A percentile compares a stretch with the other conserved stretches of the same genome.
Evolutionary conservation across 148 eudicot genomes (phyloP).

Genomic region (Gaultheria prostrata): DNA sequence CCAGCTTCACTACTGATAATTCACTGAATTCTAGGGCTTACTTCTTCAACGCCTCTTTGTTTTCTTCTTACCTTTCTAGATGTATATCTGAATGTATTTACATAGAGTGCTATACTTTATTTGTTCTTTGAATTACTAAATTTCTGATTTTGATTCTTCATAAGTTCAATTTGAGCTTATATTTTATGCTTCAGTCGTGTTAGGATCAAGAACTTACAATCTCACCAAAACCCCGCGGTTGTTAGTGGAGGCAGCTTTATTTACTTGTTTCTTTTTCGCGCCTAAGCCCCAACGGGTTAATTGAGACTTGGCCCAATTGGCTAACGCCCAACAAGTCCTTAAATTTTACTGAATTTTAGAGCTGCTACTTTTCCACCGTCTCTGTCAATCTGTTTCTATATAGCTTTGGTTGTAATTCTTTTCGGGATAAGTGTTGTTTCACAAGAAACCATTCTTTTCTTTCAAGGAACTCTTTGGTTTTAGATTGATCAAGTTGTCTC

Average conservation of each 20-base stretch:
- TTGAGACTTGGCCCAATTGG: no score
- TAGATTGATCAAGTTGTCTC: background rate
- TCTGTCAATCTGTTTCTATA: background rate
- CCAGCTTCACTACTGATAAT: background rate
- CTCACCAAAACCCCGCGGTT: no score
- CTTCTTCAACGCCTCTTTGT: background rate
- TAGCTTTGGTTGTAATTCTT: background rate
- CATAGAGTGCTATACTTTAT: background rate
- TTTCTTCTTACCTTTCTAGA: slow-evolving; percentile 1
- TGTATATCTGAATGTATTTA: background rate
- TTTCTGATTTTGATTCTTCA: background rate
- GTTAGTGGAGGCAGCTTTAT: no score
- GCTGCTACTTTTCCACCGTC: background rate
- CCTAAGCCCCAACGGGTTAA: no score
- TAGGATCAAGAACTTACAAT: no score
- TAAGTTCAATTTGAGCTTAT: background rate
- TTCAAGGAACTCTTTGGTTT: slow-evolving; percentile 13
- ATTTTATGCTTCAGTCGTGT: background rate
- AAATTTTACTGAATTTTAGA: background rate
- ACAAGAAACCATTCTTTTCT: slow-evolving; percentile 16
- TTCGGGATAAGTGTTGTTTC: background rate
- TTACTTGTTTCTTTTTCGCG: no score
- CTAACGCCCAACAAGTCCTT: background rate
- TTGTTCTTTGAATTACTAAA: background rate
- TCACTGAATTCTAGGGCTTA: background rate